Percentiles rank a stretch among this genome's conserved stretches.
phyloP scores from a whole-genome alignment of 768 basidiomycete species.

The Mycena chlorophos region DNA sequence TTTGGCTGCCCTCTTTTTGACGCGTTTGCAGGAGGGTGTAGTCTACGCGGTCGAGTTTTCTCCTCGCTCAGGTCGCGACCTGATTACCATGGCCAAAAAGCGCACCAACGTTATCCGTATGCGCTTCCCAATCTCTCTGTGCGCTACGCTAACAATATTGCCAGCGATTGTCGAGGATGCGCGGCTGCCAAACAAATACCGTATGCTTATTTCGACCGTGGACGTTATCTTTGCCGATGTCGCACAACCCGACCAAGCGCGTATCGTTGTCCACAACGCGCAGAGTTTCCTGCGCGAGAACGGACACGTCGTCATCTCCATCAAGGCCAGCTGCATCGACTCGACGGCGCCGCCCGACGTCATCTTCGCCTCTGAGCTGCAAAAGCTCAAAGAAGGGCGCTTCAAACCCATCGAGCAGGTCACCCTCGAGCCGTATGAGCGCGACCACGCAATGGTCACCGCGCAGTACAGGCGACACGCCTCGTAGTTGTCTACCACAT shows the following conservation, averaged over 20 bases:
- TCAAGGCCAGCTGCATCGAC: slow-evolving; percentile 99
- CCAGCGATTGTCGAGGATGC: slow-evolving; percentile 96
- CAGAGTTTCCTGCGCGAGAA: slow-evolving; percentile 94
- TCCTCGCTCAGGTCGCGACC: slow-evolving; percentile 90
- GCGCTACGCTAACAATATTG: slow-evolving; percentile 2
- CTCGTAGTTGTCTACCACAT: neutral
- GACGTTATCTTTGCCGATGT: slow-evolving; percentile 99
- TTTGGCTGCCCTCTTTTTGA: slow-evolving; percentile 6
- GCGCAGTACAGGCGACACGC: slow-evolving; percentile 50
- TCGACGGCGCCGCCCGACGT: slow-evolving; percentile 89
- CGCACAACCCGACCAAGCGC: slow-evolving; percentile 97
- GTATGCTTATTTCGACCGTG: slow-evolving; percentile 93
- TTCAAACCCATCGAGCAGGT: slow-evolving; percentile 97
- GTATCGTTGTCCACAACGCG: slow-evolving; percentile 91
- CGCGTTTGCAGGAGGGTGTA: slow-evolving; percentile 70
- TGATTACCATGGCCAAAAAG: slow-evolving; percentile 99
- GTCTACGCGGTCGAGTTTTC: slow-evolving; percentile 99
- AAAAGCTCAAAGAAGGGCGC: slow-evolving; percentile 69
- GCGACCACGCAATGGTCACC: slow-evolving; percentile 89
- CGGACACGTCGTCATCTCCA: slow-evolving; percentile 92
- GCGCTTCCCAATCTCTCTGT: slow-evolving; percentile 30
- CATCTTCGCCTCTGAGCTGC: slow-evolving; percentile 87
- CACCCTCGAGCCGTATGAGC: slow-evolving; percentile 90
- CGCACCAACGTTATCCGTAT: slow-evolving; percentile 97
- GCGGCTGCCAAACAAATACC: slow-evolving; percentile 93